Base-by-base conservation (phyloP, 352 stramenopile genomes). In the Pythium aristosporum region DNA sequence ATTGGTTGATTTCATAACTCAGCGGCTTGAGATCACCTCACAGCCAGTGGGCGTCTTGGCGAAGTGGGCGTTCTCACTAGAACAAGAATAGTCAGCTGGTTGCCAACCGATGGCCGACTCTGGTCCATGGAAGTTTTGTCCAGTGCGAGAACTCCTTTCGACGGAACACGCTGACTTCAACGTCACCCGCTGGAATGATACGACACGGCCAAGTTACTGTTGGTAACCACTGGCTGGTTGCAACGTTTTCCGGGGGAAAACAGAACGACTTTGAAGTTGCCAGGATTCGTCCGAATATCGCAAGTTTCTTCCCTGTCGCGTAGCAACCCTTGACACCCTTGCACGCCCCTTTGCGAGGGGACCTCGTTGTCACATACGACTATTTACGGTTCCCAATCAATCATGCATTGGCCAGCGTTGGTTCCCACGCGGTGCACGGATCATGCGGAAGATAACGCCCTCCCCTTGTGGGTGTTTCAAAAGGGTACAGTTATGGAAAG, bases 381-480 rank as follows among this genome's bases (percentile, higher is more conserved):
- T 39, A 8, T 39, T 39, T 5, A 8, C 8, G 34, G 34, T 39
- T 39, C 8, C 34, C 34, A 10, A 39, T 39, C 34, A 39, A 39
- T 39, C 34, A 39, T 8, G 34, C 34, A 13, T 39, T 39, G 25
- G 25, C 25, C n/a, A n/a, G n/a, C n/a, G n/a, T n/a, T 30, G 25
- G 25, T 13, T 39, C 11, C 8, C 34, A 10, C 32, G 32, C 32
- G 9, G 32, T 36, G 32, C 32, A 9, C 32, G 32, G 9, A 36
- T 36, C 32, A 16, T 58, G 32, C 34, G 51, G 30, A 67, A 67
- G 39, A 67, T 67, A 61, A 61, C 61, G 28, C 28, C 50, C 42
- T 9, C 9, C 12, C 9, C 5, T 46, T 6, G 39, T 46, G 39
- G 25, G 25, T 5, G 25, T 5, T 30, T 5, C 25, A 30, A 30